Evolutionary conservation across 768 basidiomycete genomes (phyloP).

Genomic region (Mycena indigotica): DNA sequence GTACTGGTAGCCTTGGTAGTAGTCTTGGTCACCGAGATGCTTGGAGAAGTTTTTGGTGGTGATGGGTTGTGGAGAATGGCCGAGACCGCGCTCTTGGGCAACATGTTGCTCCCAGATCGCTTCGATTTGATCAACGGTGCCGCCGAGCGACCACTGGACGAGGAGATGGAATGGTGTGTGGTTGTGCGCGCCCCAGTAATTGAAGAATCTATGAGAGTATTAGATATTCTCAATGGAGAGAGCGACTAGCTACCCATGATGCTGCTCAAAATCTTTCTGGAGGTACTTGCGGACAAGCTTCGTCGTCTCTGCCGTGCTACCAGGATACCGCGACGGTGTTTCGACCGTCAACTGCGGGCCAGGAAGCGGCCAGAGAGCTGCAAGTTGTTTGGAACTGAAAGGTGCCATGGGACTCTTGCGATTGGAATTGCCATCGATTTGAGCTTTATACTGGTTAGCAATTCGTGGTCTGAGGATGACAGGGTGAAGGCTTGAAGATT

Average conservation of each 20-base stretch:
- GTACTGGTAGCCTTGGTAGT: constrained; percentile 11
- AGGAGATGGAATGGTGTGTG: constrained; percentile 20
- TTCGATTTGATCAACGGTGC: constrained; percentile 5
- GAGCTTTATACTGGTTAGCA: too few relatives aligned
- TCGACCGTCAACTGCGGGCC: constrained; percentile 9
- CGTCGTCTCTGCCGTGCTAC: constrained; percentile 8
- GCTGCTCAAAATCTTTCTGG: constrained; percentile 11
- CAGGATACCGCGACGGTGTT: constrained; percentile 11
- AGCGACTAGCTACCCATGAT: constrained; percentile 11
- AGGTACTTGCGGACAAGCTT: constrained; percentile 6
- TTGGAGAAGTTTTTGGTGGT: constrained; percentile 8
- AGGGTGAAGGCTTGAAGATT: too few relatives aligned
- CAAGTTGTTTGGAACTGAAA: constrained; percentile 5
- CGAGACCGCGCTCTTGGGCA: constrained; percentile 1
- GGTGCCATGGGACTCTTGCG: constrained; percentile 1
- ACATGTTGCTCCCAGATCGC: constrained; percentile 19
- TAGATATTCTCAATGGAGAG: background rate
- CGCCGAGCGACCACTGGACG: constrained; percentile 15
- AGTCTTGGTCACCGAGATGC: constrained; percentile 10
- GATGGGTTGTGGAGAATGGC: constrained; percentile 2
- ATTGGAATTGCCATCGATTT: too few relatives aligned
- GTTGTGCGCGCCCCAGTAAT: constrained; percentile 10
- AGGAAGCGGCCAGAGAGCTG: constrained; percentile 15
- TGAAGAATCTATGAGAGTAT: constrained; percentile 10
- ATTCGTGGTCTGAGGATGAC: too few relatives aligned